These are phyloP conservation scores for Aspergillus latus DNA, from an alignment of 2,329 filamentous ascomycete species.

Conservation along the genomic window DNA sequence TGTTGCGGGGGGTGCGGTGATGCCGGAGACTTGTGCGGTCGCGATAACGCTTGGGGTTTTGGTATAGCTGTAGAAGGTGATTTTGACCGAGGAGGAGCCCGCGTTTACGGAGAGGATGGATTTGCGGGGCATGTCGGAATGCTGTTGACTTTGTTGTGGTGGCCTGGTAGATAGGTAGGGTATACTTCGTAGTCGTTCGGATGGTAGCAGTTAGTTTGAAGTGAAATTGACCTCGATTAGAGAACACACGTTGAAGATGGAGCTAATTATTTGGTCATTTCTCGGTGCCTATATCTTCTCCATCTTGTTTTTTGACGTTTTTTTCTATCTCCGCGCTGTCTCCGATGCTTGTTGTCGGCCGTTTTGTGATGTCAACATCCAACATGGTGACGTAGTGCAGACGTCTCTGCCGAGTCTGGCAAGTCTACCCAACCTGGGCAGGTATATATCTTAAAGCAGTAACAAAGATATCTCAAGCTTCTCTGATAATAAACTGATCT, in stretches of 20 bases:
- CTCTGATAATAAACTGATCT: background rate
- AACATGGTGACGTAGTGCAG: background rate
- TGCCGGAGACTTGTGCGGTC: constrained; percentile 69
- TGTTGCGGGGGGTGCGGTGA: constrained; percentile 73
- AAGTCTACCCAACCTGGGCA: background rate
- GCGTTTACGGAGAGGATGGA: constrained; percentile 85
- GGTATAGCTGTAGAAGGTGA: constrained; percentile 71
- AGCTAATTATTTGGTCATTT: background rate
- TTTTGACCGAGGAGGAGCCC: constrained; percentile 84
- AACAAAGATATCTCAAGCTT: background rate
- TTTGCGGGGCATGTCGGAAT: constrained; percentile 50
- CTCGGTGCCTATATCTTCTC: background rate
- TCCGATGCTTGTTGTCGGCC: background rate
- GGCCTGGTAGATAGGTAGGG: background rate
- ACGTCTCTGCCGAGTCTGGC: background rate
- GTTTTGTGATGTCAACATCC: background rate
- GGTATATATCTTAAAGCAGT: background rate
- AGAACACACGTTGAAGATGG: background rate
- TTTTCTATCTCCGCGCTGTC: background rate
- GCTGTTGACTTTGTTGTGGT: background rate
- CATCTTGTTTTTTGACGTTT: constrained; percentile 3
- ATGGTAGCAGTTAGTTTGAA: background rate
- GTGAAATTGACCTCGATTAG: background rate
- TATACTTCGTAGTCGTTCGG: background rate
- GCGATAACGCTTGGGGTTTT: constrained; percentile 64